phyloP scores from a whole-genome alignment of 192 early-diverging fungal species.

The Coemansia sp. region DNA sequence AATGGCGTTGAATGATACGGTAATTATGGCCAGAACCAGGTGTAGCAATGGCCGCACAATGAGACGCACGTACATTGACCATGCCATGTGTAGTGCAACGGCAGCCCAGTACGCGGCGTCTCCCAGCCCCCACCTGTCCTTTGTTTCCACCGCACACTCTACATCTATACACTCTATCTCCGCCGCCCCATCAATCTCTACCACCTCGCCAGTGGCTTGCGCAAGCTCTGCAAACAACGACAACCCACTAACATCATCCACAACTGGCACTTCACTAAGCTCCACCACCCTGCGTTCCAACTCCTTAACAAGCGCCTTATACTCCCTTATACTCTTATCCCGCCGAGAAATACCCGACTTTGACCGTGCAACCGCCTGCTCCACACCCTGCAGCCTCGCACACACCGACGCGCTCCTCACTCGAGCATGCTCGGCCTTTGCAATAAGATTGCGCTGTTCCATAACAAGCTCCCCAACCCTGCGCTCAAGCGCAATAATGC shows the following conservation, averaged over 20 bases:
- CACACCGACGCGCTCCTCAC: too few species aligned
- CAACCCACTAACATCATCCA: background rate
- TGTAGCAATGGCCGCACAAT: conserved; percentile 27
- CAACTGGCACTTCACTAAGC: background rate
- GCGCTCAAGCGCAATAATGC: too few species aligned
- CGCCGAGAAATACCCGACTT: too few species aligned
- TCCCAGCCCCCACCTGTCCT: background rate
- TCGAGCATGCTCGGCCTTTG: too few species aligned
- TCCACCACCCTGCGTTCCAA: background rate
- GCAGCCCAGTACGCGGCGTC: conserved; percentile 34
- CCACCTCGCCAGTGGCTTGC: conserved; percentile 22
- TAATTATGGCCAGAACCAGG: conserved; percentile 3
- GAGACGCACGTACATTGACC: conserved; percentile 32
- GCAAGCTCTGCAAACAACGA: conserved; percentile 32
- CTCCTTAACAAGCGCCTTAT: background rate
- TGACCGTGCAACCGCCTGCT: too few species aligned
- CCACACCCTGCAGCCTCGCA: too few species aligned
- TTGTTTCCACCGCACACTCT: too few species aligned
- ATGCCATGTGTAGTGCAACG: conserved; percentile 41
- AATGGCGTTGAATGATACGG: conserved; percentile 19
- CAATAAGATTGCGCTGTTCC: too few species aligned
- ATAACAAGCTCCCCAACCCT: too few species aligned
- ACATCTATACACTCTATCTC: too few species aligned
- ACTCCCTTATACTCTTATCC: too few species aligned
- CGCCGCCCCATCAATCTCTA: too few species aligned